A percentile compares a stretch with the other conserved stretches of the same genome.
Evolutionary conservation across 805 yeast genomes (phyloP).

Genomic region (Suhomyces xylopsoci): DNA sequence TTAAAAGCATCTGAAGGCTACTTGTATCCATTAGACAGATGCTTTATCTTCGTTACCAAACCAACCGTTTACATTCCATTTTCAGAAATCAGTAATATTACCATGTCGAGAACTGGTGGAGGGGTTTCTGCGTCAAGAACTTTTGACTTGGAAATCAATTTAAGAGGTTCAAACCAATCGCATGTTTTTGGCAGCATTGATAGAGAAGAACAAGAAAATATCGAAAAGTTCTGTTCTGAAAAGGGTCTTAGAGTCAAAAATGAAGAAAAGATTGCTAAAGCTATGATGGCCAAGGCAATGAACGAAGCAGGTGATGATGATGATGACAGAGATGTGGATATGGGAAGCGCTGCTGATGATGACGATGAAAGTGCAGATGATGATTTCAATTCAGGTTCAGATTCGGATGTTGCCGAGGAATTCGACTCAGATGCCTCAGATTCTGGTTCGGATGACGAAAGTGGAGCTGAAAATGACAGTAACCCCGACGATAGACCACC

Average conservation of each 20-base stretch:
- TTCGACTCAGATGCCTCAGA: constrained; percentile 64
- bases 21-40: constrained; percentile 87
- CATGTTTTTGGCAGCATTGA: constrained; percentile 87
- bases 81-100: constrained; percentile 70
- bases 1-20: constrained; percentile 95
- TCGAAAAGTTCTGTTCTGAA: constrained; percentile 72
- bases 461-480: constrained; percentile 27
- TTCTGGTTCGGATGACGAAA: constrained; percentile 22
- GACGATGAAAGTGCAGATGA: constrained; percentile 77
- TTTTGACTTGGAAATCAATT: constrained; percentile 80
- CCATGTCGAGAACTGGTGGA: constrained; percentile 83
- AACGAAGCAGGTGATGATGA: constrained; percentile 54
- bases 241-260: constrained; percentile 80
- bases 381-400: constrained; percentile 68
- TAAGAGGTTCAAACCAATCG: constrained; percentile 60
- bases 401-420: constrained; percentile 79
- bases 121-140: constrained; percentile 80
- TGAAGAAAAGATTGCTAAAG: constrained; percentile 86
- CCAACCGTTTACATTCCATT: constrained; percentile 91
- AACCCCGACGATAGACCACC: constrained; percentile 14
- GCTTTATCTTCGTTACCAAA: constrained; percentile 86
- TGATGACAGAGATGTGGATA: constrained; percentile 45
- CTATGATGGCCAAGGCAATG: constrained; percentile 72
- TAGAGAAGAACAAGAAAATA: constrained; percentile 79
- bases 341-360: constrained; percentile 75